A percentile compares a stretch with the other conserved stretches of the same genome.
phyloP scores from a whole-genome alignment of 139 green algal species.

The Coelastrella sp. region DNA sequence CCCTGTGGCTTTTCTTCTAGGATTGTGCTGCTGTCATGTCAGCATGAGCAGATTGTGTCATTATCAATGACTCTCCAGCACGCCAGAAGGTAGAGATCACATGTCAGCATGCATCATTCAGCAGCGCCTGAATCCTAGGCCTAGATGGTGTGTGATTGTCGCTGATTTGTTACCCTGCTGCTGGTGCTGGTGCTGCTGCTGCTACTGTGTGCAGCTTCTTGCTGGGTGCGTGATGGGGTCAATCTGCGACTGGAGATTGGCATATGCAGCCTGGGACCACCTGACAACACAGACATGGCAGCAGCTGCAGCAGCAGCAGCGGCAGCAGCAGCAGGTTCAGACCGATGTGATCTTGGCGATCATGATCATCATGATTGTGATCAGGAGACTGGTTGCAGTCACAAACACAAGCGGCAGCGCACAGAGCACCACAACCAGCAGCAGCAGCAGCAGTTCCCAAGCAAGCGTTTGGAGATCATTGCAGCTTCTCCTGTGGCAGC shows the following conservation, averaged over 20 bases:
- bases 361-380: not conserved
- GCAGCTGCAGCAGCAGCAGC: conserved; percentile 17
- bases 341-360: not conserved
- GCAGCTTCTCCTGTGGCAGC: conserved; percentile 62
- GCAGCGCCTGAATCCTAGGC: no score
- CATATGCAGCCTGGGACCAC: conserved; percentile 60
- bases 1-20: no score
- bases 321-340: conserved; percentile 12
- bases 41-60: no score
- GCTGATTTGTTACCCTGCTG: no score
- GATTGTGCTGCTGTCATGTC: no score
- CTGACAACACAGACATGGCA: not conserved
- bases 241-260: conserved; percentile 79
- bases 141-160: no score
- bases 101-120: no score
- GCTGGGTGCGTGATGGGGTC: conserved; percentile 43
- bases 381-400: not conserved
- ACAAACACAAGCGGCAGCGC: conserved; percentile 11
- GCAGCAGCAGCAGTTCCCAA: not conserved
- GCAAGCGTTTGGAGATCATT: conserved; percentile 73
- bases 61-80: no score
- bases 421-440: conserved; percentile 23
- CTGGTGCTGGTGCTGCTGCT: not conserved
- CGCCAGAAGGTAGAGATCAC: no score
- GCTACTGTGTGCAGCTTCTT: not conserved